Evolutionary conservation across 2,329 filamentous ascomycete genomes (phyloP), one percentile per base, ranked within the genome.

Genomic region (Cordyceps tenuipes): DNA sequence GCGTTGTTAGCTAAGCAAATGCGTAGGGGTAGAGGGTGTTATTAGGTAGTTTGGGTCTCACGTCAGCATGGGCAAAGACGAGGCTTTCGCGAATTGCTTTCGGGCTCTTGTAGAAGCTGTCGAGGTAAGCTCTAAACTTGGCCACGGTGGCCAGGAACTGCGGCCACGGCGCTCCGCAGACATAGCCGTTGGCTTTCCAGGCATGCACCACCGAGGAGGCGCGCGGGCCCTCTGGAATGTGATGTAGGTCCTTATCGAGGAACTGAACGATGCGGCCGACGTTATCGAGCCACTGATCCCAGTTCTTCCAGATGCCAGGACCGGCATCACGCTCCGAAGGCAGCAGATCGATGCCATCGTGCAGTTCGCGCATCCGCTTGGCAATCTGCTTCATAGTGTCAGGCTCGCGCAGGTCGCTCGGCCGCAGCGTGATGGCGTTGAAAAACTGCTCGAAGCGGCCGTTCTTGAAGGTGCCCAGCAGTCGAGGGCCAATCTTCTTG

Each of bases 11-110:
- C 29, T 10, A n/a, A 53, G 49, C 17, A 31, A 10, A n/a, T 6
- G 8, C 5, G 46, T n/a, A n/a, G 41, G 8, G 3, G 3, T 19
- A 4, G 15, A 41, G 23, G 26, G 26, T 13, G 12, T 3, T 13
- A 10, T 10, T 34, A 8, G 36, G 36, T 13, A 21, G 31, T 46
- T 43, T 29, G 34, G 7, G 49, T 74, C 88, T 77, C 75, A 95
- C 91, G 80, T 99, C 94, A 68, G 96, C 97, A 72, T 99, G 94
- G n/a, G 91, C 90, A 78, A 99, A 99, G 0, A 97, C 86, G 12
- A 99, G 82, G 59, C 84, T 81, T 51, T 89, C 82, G 57, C 87
- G 87, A 60, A 97, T 79, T 53, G 82, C 83, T 39, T 83, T 75
- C 5, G 77, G 70, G 1, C 85, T 85, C 44, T 88, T 88, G 71